Percentiles rank a stretch among this genome's conserved stretches.
Evolutionary conservation across 2,329 filamentous ascomycete genomes (phyloP).

Genomic region (Sclerotiophoma versabilis): DNA sequence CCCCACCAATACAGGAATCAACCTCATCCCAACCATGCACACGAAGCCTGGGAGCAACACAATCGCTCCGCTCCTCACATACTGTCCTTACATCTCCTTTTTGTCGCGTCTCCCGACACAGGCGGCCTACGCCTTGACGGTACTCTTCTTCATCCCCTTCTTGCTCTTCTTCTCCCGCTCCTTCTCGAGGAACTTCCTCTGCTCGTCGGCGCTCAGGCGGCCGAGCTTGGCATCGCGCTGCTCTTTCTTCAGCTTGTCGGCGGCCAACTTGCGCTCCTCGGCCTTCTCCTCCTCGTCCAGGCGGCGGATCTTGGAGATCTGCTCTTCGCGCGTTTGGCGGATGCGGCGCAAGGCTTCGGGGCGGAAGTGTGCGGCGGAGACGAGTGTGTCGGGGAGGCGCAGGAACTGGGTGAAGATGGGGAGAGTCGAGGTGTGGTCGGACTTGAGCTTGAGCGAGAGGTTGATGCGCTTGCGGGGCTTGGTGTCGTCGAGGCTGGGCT

Average conservation of each 20-base stretch:
- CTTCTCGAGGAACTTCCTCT: conserved; percentile 70
- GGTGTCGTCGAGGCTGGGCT: conserved; percentile 78
- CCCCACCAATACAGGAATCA: background rate
- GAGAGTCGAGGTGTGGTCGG: conserved; percentile 64
- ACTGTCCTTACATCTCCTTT: background rate
- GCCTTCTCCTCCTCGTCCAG: conserved; percentile 74
- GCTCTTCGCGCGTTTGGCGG: conserved; percentile 78
- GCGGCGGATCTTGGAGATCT: conserved; percentile 80
- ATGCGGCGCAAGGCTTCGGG: conserved; percentile 87
- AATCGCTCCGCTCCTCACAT: background rate
- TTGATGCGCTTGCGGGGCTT: conserved; percentile 84
- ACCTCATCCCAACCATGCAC: background rate
- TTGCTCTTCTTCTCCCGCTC: conserved; percentile 87
- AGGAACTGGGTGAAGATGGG: conserved; percentile 84
- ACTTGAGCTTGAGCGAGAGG: conserved; percentile 75
- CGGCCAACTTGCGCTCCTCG: conserved; percentile 63
- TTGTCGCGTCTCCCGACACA: background rate
- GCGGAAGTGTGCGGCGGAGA: conserved; percentile 80
- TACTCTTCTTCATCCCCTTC: conserved; percentile 69
- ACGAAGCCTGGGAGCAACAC: background rate
- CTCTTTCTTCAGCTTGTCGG: conserved; percentile 76
- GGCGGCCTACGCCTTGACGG: conserved; percentile 53
- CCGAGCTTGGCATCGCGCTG: conserved; percentile 76
- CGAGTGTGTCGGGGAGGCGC: conserved; percentile 83
- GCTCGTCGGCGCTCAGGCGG: conserved; percentile 68